These are phyloP conservation scores for Candida anglica DNA, from an alignment of 805 yeast species.

Conservation along the genomic window DNA sequence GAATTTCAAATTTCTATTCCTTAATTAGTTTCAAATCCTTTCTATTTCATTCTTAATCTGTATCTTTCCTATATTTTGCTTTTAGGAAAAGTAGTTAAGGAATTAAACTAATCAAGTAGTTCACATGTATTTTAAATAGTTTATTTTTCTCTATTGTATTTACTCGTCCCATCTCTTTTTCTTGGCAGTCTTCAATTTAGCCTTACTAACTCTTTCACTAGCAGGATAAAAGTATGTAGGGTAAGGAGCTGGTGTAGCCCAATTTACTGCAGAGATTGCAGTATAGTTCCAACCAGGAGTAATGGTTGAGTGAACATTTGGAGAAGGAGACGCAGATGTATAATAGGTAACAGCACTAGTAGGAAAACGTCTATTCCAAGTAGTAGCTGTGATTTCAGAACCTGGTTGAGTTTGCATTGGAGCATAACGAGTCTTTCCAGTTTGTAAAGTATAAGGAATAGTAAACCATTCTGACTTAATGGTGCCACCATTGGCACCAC, in stretches of 20 bases:
- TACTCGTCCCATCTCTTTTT: constrained; percentile 38
- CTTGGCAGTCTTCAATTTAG: constrained; percentile 32
- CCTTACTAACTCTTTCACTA: constrained; percentile 41
- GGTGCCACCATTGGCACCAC: constrained; percentile 14
- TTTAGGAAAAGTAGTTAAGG: not conserved
- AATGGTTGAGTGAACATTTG: constrained; percentile 54
- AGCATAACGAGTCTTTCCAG: constrained; percentile 76
- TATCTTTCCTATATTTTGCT: not conserved
- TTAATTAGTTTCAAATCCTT: no score
- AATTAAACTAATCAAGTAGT: no score
- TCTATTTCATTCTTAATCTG: no score
- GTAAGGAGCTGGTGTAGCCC: constrained; percentile 66
- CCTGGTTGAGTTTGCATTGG: constrained; percentile 95
- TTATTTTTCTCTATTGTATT: no score
- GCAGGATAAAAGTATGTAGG: constrained; percentile 70
- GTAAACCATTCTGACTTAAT: constrained; percentile 48
- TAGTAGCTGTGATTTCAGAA: constrained; percentile 56
- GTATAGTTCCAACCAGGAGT: constrained; percentile 87
- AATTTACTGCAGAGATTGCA: constrained; percentile 57
- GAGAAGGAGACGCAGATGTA: constrained; percentile 41
- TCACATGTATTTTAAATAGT: no score
- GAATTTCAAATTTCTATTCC: no score
- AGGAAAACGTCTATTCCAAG: constrained; percentile 64
- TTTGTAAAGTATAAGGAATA: constrained; percentile 72
- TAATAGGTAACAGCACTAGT: constrained; percentile 61